Evolutionary conservation across 192 early-diverging fungal species (phyloP).

Genomic region (Rhizophlyctis rosea): DNA sequence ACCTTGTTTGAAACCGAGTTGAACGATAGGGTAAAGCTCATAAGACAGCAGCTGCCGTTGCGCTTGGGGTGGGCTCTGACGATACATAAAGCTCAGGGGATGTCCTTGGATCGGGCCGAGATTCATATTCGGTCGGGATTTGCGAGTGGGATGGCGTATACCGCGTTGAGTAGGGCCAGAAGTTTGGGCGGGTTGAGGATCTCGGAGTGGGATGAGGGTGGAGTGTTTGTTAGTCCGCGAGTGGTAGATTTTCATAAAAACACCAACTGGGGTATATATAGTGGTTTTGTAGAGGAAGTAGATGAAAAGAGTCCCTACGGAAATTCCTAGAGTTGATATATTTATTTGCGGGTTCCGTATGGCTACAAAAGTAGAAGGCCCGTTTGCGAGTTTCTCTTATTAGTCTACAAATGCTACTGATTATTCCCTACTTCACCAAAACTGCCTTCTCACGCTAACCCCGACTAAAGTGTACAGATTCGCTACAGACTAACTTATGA

Average conservation of each 20-base stretch:
- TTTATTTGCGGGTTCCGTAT: too few species aligned
- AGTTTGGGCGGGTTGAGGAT: conserved; percentile 40
- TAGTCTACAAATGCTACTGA: too few species aligned
- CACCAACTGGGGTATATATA: too few species aligned
- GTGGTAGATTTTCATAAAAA: conserved; percentile 17
- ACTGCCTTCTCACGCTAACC: too few species aligned
- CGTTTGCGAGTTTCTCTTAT: too few species aligned
- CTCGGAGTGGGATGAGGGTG: conserved; percentile 7
- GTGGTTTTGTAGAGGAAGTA: too few species aligned
- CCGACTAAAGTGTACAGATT: too few species aligned
- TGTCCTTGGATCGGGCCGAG: conserved; percentile 47
- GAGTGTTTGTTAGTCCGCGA: conserved; percentile 13
- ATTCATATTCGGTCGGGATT: conserved; percentile 39
- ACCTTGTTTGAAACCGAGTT: background rate
- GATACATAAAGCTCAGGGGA: conserved; percentile 49
- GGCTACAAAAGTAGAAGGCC: too few species aligned
- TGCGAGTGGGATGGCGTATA: conserved; percentile 51
- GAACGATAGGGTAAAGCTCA: background rate
- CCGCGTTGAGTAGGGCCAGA: conserved; percentile 40
- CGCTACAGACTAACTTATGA: too few species aligned
- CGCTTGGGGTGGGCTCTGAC: conserved; percentile 49
- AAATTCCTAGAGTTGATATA: too few species aligned
- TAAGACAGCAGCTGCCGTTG: conserved; percentile 38
- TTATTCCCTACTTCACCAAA: too few species aligned
- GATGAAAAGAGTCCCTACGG: too few species aligned